phyloP scores from a whole-genome alignment of 768 basidiomycete genomes.

The Gymnopilus dilepis region DNA sequence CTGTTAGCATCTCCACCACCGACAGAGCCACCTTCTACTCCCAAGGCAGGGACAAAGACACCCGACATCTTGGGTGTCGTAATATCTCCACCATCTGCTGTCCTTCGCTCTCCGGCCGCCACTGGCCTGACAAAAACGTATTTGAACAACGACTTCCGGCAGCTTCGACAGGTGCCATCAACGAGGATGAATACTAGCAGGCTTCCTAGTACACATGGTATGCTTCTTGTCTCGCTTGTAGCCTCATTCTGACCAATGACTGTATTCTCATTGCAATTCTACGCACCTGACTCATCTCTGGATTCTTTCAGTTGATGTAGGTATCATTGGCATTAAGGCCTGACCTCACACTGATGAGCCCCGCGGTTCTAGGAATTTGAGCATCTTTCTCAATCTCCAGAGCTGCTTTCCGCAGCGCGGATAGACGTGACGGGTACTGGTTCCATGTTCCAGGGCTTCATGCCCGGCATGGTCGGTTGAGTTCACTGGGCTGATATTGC shows the following conservation, averaged over 20 bases:
- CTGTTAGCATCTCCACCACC: conserved; percentile 49
- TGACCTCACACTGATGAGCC: conserved; percentile 24
- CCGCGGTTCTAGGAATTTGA: conserved; percentile 22
- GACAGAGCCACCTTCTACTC: conserved; percentile 53
- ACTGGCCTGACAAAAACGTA: conserved; percentile 87
- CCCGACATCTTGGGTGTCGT: conserved; percentile 68
- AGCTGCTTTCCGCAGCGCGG: conserved; percentile 13
- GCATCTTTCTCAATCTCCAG: conserved; percentile 18
- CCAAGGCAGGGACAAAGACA: conserved; percentile 52
- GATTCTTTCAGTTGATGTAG: conserved; percentile 41
- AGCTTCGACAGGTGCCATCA: conserved; percentile 68
- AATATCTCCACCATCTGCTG: conserved; percentile 71
- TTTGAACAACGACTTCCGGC: conserved; percentile 79
- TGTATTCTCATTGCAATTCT: not conserved
- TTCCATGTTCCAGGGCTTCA: conserved; percentile 14
- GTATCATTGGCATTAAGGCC: conserved; percentile 40
- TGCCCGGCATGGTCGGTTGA: not conserved
- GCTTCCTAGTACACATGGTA: conserved; percentile 83
- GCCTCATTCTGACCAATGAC: not conserved
- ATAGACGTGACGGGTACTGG: conserved; percentile 4
- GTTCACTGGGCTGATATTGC: not conserved
- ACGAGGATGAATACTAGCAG: conserved; percentile 85
- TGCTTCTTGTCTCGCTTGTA: conserved; percentile 21
- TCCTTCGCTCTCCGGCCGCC: conserved; percentile 72
- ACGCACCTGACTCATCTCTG: conserved; percentile 2